Percentiles rank a stretch among this genome's conserved stretches.
Conservation (phyloP, 192 early-diverging fungal genomes). For the Funneliformis geosporum region DNA sequence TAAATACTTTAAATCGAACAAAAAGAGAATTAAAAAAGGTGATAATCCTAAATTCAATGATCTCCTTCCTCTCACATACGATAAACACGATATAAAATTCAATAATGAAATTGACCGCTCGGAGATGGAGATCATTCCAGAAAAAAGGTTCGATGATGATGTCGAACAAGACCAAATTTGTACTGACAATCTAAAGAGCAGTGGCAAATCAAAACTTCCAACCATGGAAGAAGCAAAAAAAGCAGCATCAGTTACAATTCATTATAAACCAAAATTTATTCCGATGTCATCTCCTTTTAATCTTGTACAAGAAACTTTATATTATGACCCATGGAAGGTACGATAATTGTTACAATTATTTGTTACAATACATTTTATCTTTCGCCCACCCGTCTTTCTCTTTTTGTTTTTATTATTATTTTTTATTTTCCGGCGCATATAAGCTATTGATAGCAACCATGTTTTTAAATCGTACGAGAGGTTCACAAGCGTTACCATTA, state of each 20-base stretch:
- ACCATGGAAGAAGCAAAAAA: neutral
- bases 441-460: constrained; percentile 30
- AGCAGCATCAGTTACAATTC: neutral
- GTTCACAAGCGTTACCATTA: constrained; percentile 16
- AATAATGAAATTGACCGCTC: neutral
- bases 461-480: constrained; percentile 28
- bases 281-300: constrained; percentile 29
- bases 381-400: too few relatives aligned
- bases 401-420: too few relatives aligned
- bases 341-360: neutral
- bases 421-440: too few relatives aligned
- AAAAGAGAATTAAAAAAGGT: neutral
- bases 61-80: neutral
- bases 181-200: neutral
- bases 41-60: neutral
- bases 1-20: neutral
- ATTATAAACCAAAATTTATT: constrained; percentile 22
- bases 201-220: neutral
- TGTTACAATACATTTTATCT: neutral
- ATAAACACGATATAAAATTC: neutral
- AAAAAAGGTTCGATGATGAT: neutral
- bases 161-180: neutral
- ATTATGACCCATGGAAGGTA: constrained; percentile 35
- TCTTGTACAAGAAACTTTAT: constrained; percentile 31
- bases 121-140: neutral